Base-by-base conservation (phyloP, 495 filamentous ascomycete genomes). In the Delitschia confertaspora region DNA sequence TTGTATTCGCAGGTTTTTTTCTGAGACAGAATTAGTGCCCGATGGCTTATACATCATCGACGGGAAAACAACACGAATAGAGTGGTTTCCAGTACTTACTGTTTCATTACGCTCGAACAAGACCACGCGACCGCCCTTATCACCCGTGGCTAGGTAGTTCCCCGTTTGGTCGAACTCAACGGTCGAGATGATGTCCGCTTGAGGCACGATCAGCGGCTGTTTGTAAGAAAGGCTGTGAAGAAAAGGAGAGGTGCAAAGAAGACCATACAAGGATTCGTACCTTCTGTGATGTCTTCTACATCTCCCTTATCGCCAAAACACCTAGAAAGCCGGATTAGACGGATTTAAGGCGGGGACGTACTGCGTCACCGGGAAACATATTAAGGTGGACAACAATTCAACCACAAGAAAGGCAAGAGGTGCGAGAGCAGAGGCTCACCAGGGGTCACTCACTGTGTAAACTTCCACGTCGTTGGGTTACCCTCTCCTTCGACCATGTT, bases 1-100 rank as follows among this genome's bases (percentile, higher is more conserved):
- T 98, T 98, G 74, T 98, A 98, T 66, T 98, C 91, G 75, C 91
- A 98, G 10, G 91, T 95, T 82, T 96, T 98, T 79, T 96, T 96
- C 89, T 95, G 60, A 13, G 8, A 35, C 9, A 22, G 1, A 26
- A 30, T 49, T n/a, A 52, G 31, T 25, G 17, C 11, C 25, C 20
- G 20, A 10, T 3, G 13, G 25, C 23, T 11, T 23, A 27, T 7
- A 26, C 5, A n/a, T n/a, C 30, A n/a, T 18, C 19, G 30, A 33
- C 11, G 17, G 35, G 35, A 47, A 47, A 33, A 6, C 16, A 29
- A 16, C 17, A 6, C 17, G 31, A 20, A 11, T 11, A 21, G 21
- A 32, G 24, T 25, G 4, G 21, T n/a, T n/a, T n/a, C n/a, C n/a
- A 42, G 25, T 13, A 69, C 79, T 66, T 69, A 93, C 89, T 62